These are phyloP conservation scores for Tricholoma saponaceum DNA, from an alignment of 768 basidiomycete genomes.

Conservation along the genomic window DNA sequence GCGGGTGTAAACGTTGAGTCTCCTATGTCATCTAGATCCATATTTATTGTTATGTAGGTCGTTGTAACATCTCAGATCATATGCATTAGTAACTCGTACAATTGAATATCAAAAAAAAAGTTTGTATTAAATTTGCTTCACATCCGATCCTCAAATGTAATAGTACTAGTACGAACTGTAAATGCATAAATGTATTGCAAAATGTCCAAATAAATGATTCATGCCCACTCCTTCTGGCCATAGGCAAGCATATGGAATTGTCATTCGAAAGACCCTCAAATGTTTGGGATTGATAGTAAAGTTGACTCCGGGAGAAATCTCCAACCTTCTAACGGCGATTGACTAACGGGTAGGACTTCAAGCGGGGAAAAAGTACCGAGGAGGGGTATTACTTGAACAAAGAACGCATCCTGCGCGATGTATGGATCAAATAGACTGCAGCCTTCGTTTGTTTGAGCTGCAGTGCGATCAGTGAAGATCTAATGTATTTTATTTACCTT, in stretches of 20 bases:
- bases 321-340: conserved; percentile 56
- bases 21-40: no score
- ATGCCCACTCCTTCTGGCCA: conserved; percentile 52
- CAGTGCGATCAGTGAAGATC: conserved; percentile 54
- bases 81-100: no score
- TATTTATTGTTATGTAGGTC: no score
- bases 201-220: no score
- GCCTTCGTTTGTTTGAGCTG: conserved; percentile 44
- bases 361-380: conserved; percentile 51
- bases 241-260: conserved; percentile 55
- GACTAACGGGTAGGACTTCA: conserved; percentile 41
- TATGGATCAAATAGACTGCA: conserved; percentile 58
- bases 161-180: no score
- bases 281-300: conserved; percentile 53
- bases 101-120: no score
- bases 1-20: no score
- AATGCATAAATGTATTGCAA: no score
- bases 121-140: no score
- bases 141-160: no score
- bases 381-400: conserved; percentile 48
- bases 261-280: conserved; percentile 59
- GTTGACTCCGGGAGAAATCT: conserved; percentile 51
- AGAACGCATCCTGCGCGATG: conserved; percentile 54
- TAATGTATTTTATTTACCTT: no score
- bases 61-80: no score